phyloP scores from a whole-genome alignment of 345 rosid genomes.

The Eucalyptus dawsonii region DNA sequence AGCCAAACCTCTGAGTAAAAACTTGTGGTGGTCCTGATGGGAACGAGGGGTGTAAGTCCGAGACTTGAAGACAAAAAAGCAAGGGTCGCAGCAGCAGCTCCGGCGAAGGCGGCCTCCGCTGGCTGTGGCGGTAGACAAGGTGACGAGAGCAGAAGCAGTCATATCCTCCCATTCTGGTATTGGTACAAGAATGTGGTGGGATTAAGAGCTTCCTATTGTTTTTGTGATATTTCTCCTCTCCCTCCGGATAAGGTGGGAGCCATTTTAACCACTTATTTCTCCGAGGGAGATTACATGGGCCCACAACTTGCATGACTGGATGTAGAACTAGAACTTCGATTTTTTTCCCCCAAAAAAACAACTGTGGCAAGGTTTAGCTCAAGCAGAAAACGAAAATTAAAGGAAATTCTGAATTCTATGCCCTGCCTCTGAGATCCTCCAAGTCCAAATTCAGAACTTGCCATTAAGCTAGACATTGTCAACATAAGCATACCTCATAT shows the following conservation, averaged over 20 bases:
- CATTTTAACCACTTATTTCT: background rate
- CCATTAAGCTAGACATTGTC: background rate
- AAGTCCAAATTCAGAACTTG: background rate
- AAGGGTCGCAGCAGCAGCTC: background rate
- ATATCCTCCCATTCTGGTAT: constrained; percentile 26
- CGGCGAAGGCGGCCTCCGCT: background rate
- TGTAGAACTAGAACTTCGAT: background rate
- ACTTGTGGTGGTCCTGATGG: background rate
- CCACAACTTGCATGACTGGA: background rate
- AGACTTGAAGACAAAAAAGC: background rate
- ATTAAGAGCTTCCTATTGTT: background rate
- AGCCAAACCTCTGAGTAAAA: constrained; percentile 9
- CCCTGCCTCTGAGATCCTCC: background rate
- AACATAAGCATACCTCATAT: background rate
- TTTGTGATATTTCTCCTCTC: background rate
- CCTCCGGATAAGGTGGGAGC: constrained; percentile 8
- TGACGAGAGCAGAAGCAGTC: constrained; percentile 15
- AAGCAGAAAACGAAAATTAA: background rate
- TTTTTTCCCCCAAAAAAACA: too few species aligned
- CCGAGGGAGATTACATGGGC: background rate
- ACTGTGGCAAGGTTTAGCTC: background rate
- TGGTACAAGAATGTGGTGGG: background rate
- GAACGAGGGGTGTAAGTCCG: background rate
- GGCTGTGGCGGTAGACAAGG: background rate
- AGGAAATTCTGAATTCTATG: background rate